Evolutionary conservation across 192 early-diverging fungal species (phyloP), one percentile per base, ranked within the genome.

Genomic region (Dispira parvispora): DNA sequence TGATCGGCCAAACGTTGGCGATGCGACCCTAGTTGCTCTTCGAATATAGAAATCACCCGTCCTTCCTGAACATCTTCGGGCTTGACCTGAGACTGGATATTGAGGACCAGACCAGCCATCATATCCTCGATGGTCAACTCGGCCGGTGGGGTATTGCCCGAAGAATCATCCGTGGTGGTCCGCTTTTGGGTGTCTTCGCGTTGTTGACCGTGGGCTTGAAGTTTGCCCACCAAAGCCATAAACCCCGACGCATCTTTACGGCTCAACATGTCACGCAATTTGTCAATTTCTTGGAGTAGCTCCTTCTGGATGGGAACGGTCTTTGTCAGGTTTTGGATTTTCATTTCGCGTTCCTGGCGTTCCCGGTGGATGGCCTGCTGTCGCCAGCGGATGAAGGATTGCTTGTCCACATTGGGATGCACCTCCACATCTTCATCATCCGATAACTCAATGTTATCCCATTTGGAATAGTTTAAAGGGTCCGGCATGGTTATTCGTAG

Each of bases 371-470:
- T 87, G 57, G 89, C 82, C 27, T 87, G 81, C 73, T 95, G 92
- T 26, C 86, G 85, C 88, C 91, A 89, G 53, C 87, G 83, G 63
- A 98, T 82, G 67, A 90, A 83, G 10, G 91, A 90, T 43, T 82
- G 81, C 65, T 92, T 91, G 70, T 97, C 94, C 14, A 97, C 91
- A 61, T 97, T 94, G 42, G 94, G 94, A 74, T 90, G 88, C n/a
- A 78, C 76, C 67, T 96, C 93, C 70, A 96, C 86, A 71, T 96
- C 93, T n/a, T 88, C 88, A 77, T 96, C 93, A 75, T 96, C 93
- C 43, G 88, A 90, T 54, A 96, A 80, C 73, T 96, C 93, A 45
- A 96, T 80, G 62, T 88, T 89, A 74, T 96, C 93, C 93, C 93
- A 96, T 73, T 94, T 91, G 69, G 84, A 86, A 70, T 95, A 95